Percentiles rank a stretch among this genome's conserved stretches.
These are phyloP conservation scores for Scleroderma citrinum DNA, from an alignment of 768 basidiomycete genomes.

Conservation along the genomic window DNA sequence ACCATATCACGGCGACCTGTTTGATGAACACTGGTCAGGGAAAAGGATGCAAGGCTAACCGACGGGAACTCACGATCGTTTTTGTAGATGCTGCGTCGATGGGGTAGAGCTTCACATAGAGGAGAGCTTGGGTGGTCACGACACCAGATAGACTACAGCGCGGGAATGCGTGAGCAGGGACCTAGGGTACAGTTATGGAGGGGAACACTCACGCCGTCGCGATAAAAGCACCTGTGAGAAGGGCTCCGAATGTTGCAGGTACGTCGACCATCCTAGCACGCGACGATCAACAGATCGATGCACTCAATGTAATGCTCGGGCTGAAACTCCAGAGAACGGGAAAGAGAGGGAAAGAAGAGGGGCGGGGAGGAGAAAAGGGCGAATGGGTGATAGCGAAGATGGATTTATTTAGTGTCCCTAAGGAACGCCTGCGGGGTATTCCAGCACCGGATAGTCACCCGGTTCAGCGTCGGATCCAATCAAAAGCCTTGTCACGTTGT, in stretches of 20 bases:
- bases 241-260: constrained; percentile 21
- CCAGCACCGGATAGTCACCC: no score
- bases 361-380: no score
- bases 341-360: not conserved
- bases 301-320: no score
- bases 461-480: no score
- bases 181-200: not conserved
- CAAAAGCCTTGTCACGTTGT: no score
- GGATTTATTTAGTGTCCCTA: no score
- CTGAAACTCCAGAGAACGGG: not conserved
- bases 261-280: constrained; percentile 6
- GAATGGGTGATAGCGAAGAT: no score
- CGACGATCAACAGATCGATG: no score
- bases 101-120: constrained; percentile 28
- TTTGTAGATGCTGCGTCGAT: constrained; percentile 16
- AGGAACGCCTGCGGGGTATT: no score
- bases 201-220: constrained; percentile 21
- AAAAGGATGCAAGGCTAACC: not conserved
- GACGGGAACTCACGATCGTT: constrained; percentile 13
- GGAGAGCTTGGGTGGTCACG: constrained; percentile 20
- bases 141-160: constrained; percentile 23
- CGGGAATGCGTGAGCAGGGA: not conserved
- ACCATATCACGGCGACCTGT: constrained; percentile 26
- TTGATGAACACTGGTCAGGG: not conserved
- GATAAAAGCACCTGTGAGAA: constrained; percentile 25